phyloP scores from a whole-genome alignment of 2,329 filamentous ascomycete species.

The Grosmannia clavigera region DNA sequence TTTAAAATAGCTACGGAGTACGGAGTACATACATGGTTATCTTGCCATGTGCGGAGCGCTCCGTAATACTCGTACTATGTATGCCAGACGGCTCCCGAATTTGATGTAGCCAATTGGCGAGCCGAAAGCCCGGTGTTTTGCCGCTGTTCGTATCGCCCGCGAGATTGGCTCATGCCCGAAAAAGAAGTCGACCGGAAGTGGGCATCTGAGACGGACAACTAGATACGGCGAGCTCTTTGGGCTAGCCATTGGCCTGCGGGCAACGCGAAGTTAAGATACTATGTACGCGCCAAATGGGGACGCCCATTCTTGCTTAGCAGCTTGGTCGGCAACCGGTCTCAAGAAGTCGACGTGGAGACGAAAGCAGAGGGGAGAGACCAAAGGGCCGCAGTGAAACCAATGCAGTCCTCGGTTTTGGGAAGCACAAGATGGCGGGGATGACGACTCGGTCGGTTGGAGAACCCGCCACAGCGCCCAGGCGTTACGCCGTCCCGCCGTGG shows the following conservation, averaged over 20 bases:
- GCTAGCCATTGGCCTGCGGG: neutral
- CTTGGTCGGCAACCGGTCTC: neutral
- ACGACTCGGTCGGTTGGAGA: neutral
- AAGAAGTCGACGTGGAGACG: constrained; percentile 2
- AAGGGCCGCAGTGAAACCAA: neutral
- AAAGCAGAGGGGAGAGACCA: neutral
- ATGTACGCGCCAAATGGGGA: too few relatives aligned
- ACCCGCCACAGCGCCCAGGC: neutral
- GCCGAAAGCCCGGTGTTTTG: constrained; percentile 5
- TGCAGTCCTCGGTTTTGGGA: neutral
- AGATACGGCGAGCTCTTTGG: constrained; percentile 3
- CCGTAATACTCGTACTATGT: too few relatives aligned
- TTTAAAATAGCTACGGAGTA: neutral
- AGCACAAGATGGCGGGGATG: neutral
- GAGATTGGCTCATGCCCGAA: neutral
- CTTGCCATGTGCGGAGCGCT: too few relatives aligned
- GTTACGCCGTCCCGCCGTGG: neutral
- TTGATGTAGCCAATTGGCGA: constrained; percentile 10
- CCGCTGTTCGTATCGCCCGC: constrained; percentile 8
- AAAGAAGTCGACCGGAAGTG: neutral
- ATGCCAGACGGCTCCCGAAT: neutral
- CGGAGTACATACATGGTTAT: too few relatives aligned
- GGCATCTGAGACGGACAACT: neutral
- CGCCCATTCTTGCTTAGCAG: neutral
- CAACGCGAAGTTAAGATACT: neutral